Evolutionary conservation across 2,329 filamentous ascomycete genomes (phyloP), one percentile per base, ranked within the genome.

Genomic region (Microdochium trichocladiopsis): DNA sequence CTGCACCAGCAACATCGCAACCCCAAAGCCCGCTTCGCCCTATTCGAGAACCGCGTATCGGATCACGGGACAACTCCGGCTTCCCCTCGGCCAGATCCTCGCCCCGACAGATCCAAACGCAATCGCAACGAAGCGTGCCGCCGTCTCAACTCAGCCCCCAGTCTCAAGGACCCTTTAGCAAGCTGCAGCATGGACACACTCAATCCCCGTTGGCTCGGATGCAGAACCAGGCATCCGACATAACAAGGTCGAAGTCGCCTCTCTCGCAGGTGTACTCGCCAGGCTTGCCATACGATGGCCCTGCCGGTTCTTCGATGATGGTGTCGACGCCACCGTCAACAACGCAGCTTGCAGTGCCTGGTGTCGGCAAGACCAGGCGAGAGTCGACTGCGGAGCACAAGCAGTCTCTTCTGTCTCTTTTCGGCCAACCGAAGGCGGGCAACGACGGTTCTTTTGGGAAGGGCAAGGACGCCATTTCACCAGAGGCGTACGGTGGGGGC

Each of bases 371-470:
- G 11, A 12, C 21, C 41, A 16, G 41, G 12, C 41, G 41, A 22
- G 41, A 45, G 18, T 45, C 41, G 3, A 22, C 41, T 21, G 21
- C 22, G 6, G 23, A 48, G 12, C 43, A 52, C 21, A 49, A 52
- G 28, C 24, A 52, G 21, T 31, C 24, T n/a, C 50, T 51, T n/a
- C 64, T 76, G 4, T 48, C 47, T 5, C 23, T 48, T 3, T 48
- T 48, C 14, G 47, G 47, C 8, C 47, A 48, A 28, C 23, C 10
- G 4, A 25, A 28, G 12, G 10, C 14, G 16, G 47, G 47, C 23
- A 21, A 21, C 23, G 47, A 48, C 8, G n/a, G 3, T 14, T 6
- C 23, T 21, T 12, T 9, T 23, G n/a, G 9, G 10, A 48, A 48
- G 12, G 25, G 11, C 47, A 48, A 48, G 12, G 61, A 53, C 58